These are phyloP conservation scores for Paxillus rubicundulus DNA, from an alignment of 768 basidiomycete species.

Conservation along the genomic window DNA sequence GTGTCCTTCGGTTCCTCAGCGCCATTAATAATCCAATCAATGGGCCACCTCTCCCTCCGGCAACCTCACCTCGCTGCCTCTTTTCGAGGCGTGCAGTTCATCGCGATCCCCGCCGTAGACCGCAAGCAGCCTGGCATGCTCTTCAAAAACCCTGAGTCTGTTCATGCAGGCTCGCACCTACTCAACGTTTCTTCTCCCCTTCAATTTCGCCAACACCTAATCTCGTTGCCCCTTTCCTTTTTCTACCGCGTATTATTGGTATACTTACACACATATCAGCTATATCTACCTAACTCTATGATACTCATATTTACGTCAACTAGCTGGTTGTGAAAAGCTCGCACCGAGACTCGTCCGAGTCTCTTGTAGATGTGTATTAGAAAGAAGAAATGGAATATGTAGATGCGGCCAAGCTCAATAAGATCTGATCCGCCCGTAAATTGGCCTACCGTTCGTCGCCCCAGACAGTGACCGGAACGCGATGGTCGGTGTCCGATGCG, in stretches of 20 bases:
- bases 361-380: no score
- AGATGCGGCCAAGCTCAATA: no score
- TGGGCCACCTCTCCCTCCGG: background rate
- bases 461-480: no score
- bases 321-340: no score
- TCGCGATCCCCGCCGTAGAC: background rate
- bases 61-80: background rate
- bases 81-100: background rate
- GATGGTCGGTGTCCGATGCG: no score
- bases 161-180: conserved; percentile 7
- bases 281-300: conserved; percentile 2
- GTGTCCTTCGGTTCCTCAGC: background rate
- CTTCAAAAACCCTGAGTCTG: conserved; percentile 7
- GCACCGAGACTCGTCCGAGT: no score
- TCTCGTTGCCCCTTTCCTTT: background rate
- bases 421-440: no score
- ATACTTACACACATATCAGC: conserved; percentile 7
- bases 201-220: background rate
- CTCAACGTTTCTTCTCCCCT: background rate
- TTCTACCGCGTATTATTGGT: background rate
- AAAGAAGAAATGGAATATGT: no score
- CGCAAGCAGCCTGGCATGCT: background rate
- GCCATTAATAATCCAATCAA: conserved; percentile 5
- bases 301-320: background rate
- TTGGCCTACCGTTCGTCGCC: no score